Evolutionary conservation across 1,284 basidiomycete species (phyloP).

Genomic region (Hypsizygus ulmarius): DNA sequence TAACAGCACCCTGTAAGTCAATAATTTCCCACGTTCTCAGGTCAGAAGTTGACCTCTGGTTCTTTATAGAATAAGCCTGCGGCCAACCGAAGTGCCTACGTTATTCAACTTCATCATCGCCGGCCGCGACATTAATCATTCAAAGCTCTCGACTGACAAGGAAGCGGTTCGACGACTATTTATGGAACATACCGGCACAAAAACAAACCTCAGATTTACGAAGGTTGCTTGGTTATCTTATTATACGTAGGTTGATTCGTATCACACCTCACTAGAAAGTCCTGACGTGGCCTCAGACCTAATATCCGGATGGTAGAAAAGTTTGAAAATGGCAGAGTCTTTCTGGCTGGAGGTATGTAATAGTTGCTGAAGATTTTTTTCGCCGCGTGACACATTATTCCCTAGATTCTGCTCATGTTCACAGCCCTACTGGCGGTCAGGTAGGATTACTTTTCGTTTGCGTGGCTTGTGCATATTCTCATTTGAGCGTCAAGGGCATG

Average conservation of each 20-base stretch:
- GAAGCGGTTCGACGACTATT: constrained; percentile 31
- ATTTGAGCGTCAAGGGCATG: constrained; percentile 26
- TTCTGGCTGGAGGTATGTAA: constrained; percentile 15
- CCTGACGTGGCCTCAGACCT: constrained; percentile 15
- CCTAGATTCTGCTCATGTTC: constrained; percentile 41
- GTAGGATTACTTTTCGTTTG: constrained; percentile 12
- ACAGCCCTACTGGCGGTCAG: constrained; percentile 46
- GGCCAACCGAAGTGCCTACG: constrained; percentile 30
- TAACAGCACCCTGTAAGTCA: constrained; percentile 24
- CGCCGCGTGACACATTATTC: not conserved
- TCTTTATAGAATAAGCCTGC: constrained; percentile 30
- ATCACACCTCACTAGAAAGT: not conserved
- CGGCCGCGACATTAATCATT: constrained; percentile 28
- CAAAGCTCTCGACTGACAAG: constrained; percentile 26
- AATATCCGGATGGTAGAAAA: constrained; percentile 27
- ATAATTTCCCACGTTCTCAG: not conserved
- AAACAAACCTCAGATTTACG: constrained; percentile 33
- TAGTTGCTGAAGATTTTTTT: constrained; percentile 9
- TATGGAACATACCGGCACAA: constrained; percentile 27
- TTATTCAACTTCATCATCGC: constrained; percentile 35
- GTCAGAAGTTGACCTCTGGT: not conserved
- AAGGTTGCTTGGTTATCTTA: constrained; percentile 31
- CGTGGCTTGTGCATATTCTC: not conserved
- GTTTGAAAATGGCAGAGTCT: constrained; percentile 20
- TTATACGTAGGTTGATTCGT: constrained; percentile 25